Evolutionary conservation across 441 rosid genomes (phyloP), one percentile per base, ranked within the genome.

Genomic region (Mallotus japonicus): DNA sequence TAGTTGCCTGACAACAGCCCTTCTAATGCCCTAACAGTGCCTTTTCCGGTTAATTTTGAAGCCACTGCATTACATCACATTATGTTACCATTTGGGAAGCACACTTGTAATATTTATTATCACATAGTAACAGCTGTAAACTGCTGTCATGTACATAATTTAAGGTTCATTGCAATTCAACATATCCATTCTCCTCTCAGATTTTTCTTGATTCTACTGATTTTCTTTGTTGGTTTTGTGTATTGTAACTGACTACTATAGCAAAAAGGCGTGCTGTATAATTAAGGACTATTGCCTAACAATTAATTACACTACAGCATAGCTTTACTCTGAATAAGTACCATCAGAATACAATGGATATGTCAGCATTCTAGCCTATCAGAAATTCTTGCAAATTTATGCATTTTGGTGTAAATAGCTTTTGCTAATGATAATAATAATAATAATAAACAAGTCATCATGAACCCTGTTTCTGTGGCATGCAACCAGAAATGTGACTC

Each of bases 401-500:
- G 69, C 40, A 15, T 37, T 19, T 37, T 55, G 12, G 32, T 56
- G 49, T 49, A 22, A 55, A 14, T 61, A 51, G 59, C 50, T 40
- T 32, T 72, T 62, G 53, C 51, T 59, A 60, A 8, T 42, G n/a
- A 17, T 59, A 8, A 9, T 55, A 2, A 6, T 55, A 2, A 6
- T 55, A 9, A 9, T 13, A 28, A 20, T 62, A 2, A 11, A 50
- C 32, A 28, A 28, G 32, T 13, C 19, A 50, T 53, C 8, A 47
- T 1, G 49, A 72, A 6, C 22, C 19, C 11, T 49, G 8, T 63
- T 42, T 24, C 16, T 61, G 16, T 16, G 58, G 24, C 20, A 19
- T 70, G 54, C 44, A 49, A 62, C 40, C 34, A 72, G 62, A 72
- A 63, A 62, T 63, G 17, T 16, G 63, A 61, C 67, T 28, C 7